phyloP scores from a whole-genome alignment of 768 basidiomycete species.

The Hericium coralloides region DNA sequence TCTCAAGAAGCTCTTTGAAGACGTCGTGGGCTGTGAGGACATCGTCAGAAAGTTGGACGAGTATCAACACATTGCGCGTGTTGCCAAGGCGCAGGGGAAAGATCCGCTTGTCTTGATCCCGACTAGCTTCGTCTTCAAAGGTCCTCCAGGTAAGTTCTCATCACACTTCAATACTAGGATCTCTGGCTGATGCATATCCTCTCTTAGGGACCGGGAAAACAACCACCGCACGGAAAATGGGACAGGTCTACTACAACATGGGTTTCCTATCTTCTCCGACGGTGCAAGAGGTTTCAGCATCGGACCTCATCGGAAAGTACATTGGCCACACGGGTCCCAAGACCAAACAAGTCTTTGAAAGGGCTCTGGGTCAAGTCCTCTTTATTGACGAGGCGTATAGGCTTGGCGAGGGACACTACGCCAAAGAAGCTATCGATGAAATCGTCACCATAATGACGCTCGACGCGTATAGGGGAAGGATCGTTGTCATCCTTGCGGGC shows the following conservation, averaged over 20 bases:
- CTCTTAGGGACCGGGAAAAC: conserved; percentile 49
- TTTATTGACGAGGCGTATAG: conserved; percentile 71
- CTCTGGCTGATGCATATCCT: neutral
- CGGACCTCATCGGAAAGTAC: conserved; percentile 61
- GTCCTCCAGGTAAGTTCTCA: conserved; percentile 45
- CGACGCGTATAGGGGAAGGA: conserved; percentile 45
- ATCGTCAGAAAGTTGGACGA: conserved; percentile 38
- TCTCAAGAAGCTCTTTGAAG: conserved; percentile 48
- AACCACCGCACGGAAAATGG: conserved; percentile 51
- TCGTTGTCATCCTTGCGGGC: conserved; percentile 62
- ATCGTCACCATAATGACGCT: conserved; percentile 55
- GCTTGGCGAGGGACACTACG: conserved; percentile 50
- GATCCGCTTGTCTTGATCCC: conserved; percentile 40
- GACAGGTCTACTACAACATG: conserved; percentile 57
- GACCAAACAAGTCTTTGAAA: conserved; percentile 48
- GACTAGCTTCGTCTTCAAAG: conserved; percentile 59
- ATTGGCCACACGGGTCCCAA: conserved; percentile 69
- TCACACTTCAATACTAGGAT: conserved; percentile 8
- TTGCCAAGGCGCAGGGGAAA: conserved; percentile 29
- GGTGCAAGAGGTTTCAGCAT: conserved; percentile 59
- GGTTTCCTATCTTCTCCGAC: conserved; percentile 40
- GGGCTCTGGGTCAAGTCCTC: conserved; percentile 56
- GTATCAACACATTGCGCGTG: conserved; percentile 42
- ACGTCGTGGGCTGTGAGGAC: conserved; percentile 52
- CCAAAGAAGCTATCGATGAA: conserved; percentile 66